Conservation (phyloP, 139 green algal species). For the Ostreobium quekettii region DNA sequence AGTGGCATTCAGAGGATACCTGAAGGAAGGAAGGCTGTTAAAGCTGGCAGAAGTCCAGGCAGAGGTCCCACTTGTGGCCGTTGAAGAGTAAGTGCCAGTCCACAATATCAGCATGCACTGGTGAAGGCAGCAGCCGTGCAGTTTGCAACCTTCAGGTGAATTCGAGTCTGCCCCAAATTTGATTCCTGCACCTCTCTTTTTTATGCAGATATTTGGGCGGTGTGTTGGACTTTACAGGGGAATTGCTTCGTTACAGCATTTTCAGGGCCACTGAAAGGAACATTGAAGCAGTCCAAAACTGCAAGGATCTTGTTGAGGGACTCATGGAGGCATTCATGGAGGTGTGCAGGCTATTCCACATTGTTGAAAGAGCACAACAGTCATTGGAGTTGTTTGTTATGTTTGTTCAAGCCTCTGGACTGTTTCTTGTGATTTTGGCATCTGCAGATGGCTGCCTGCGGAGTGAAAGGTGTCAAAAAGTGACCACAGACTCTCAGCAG, state of each 20-base stretch:
- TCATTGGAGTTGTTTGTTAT: too few relatives aligned
- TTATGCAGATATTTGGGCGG: conserved; percentile 46
- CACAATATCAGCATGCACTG: neutral
- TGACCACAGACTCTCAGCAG: too few relatives aligned
- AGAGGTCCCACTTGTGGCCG: conserved; percentile 51
- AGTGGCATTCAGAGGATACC: conserved; percentile 51
- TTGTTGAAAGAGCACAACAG: too few relatives aligned
- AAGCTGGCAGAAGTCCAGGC: too few relatives aligned
- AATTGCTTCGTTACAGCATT: conserved; percentile 65
- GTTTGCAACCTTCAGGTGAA: conserved; percentile 7
- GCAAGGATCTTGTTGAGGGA: conserved; percentile 55
- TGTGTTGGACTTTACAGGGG: conserved; percentile 73
- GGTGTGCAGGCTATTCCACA: too few relatives aligned
- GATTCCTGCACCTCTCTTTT: too few relatives aligned
- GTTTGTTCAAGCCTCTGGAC: too few relatives aligned
- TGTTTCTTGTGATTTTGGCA: too few relatives aligned
- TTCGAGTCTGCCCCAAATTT: too few relatives aligned
- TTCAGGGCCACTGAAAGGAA: conserved; percentile 50
- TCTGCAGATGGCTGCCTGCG: too few relatives aligned
- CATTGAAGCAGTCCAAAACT: conserved; percentile 40
- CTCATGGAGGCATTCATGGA: too few relatives aligned
- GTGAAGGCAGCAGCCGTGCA: neutral
- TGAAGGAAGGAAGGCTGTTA: conserved; percentile 49
- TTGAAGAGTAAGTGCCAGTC: conserved; percentile 55
- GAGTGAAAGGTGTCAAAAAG: too few relatives aligned